phyloP scores from a whole-genome alignment of 352 stramenopile species.

The Lagenidium sp. region DNA sequence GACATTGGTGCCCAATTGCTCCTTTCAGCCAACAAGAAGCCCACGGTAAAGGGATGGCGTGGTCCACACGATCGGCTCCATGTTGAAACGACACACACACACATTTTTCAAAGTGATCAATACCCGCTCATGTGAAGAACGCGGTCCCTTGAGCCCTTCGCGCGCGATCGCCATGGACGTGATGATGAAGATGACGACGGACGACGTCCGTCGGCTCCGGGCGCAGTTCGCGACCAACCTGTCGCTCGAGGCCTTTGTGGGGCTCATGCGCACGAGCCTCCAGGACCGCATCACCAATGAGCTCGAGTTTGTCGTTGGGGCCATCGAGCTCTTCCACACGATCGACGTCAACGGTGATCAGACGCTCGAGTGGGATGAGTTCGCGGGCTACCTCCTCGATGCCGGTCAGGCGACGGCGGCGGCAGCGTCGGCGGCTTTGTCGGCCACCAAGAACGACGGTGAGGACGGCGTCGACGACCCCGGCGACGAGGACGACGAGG shows the following conservation, averaged over 20 bases:
- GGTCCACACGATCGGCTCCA: conserved; percentile 8
- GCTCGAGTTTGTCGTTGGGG: conserved; percentile 74
- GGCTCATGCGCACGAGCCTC: conserved; percentile 58
- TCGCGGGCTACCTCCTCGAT: conserved; percentile 82
- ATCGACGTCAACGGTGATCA: conserved; percentile 88
- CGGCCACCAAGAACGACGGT: too few relatives aligned
- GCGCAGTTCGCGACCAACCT: conserved; percentile 40
- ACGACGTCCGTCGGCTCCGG: conserved; percentile 53
- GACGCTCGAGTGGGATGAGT: conserved; percentile 87
- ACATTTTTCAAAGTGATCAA: neutral
- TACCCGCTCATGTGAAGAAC: neutral
- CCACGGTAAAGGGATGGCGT: conserved; percentile 4
- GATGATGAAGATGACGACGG: conserved; percentile 83
- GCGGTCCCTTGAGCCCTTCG: neutral
- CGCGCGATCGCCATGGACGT: conserved; percentile 44
- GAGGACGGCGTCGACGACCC: conserved; percentile 23
- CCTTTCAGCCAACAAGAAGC: neutral
- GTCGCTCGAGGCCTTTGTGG: conserved; percentile 56
- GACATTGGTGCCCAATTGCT: conserved; percentile 6
- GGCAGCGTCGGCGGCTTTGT: too few relatives aligned
- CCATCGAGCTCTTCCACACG: conserved; percentile 85
- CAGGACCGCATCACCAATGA: conserved; percentile 38
- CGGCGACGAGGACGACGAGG: conserved; percentile 8
- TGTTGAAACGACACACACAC: conserved; percentile 14
- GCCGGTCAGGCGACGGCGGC: conserved; percentile 41